phyloP scores from a whole-genome alignment of 805 yeast genomes.

The Spathaspora hagerdaliae region DNA sequence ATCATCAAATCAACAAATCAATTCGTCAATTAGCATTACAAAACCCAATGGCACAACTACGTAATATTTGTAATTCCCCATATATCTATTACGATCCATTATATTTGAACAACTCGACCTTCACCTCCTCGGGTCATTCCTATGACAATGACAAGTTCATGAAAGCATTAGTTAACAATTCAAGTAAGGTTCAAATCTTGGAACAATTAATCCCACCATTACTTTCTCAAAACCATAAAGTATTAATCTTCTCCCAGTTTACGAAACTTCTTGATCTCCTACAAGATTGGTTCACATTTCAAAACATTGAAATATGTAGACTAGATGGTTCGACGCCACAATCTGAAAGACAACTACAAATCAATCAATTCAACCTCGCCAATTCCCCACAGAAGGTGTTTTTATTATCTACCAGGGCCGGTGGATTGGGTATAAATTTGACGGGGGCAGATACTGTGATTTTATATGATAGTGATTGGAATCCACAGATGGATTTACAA shows the following conservation, averaged over 20 bases:
- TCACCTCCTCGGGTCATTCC: slow-evolving; percentile 6
- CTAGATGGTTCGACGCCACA: slow-evolving; percentile 76
- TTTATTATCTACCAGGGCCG: slow-evolving; percentile 85
- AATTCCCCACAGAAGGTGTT: too few relatives aligned
- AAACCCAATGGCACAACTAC: slow-evolving; percentile 76
- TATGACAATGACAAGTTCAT: slow-evolving; percentile 17
- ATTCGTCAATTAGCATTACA: slow-evolving; percentile 43
- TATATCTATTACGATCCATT: slow-evolving; percentile 78
- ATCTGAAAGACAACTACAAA: slow-evolving; percentile 59
- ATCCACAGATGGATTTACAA: slow-evolving; percentile 93
- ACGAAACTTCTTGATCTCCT: slow-evolving; percentile 76
- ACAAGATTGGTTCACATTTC: slow-evolving; percentile 63
- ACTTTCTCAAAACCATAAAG: slow-evolving; percentile 53
- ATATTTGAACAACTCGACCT: not conserved
- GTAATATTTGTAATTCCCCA: slow-evolving; percentile 85
- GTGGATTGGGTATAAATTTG: slow-evolving; percentile 88
- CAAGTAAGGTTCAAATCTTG: slow-evolving; percentile 71
- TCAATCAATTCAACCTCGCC: slow-evolving; percentile 55
- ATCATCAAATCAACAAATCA: slow-evolving; percentile 12
- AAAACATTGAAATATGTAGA: slow-evolving; percentile 47
- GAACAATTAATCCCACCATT: slow-evolving; percentile 58
- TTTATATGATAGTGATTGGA: slow-evolving; percentile 92
- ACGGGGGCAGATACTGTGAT: slow-evolving; percentile 87
- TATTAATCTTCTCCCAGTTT: slow-evolving; percentile 84
- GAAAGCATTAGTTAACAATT: slow-evolving; percentile 39